phyloP scores from a whole-genome alignment of 2,329 filamentous ascomycete genomes.

The Rugonectria rugulosa region DNA sequence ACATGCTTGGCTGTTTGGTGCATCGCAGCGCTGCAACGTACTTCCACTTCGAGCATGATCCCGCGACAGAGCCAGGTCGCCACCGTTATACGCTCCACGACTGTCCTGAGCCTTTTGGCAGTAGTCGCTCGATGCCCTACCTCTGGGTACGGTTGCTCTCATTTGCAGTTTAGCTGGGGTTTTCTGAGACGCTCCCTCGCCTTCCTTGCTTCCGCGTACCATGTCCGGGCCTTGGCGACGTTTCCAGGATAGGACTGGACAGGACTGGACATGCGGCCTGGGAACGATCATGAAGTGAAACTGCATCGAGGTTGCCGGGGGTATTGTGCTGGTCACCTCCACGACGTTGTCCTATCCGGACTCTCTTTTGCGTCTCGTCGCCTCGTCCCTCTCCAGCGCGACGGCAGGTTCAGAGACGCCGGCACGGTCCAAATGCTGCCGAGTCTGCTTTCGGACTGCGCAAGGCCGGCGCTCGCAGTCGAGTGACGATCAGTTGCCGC shows the following conservation, averaged over 20 bases:
- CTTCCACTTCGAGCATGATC: no score
- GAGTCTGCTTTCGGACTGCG: neutral
- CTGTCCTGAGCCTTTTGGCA: no score
- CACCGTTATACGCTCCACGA: no score
- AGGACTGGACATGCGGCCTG: neutral
- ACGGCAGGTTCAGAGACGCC: neutral
- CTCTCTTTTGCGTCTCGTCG: neutral
- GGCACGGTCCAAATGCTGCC: neutral
- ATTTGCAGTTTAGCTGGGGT: neutral
- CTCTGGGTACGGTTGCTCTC: neutral
- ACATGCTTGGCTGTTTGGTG: no score
- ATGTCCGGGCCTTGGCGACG: neutral
- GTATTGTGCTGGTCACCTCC: neutral
- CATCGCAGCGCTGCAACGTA: no score
- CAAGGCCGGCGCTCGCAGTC: neutral
- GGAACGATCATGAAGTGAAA: neutral
- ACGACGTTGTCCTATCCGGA: neutral
- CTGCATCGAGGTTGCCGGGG: neutral
- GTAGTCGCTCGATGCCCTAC: neutral
- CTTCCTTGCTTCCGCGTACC: neutral
- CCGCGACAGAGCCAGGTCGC: no score
- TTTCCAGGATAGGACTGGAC: no score
- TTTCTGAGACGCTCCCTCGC: neutral
- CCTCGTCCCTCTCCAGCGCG: neutral
- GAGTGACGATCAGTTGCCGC: neutral